A percentile compares a stretch with the other conserved stretches of the same genome.
These are phyloP conservation scores for Chlamydomonas schloesseri DNA, from an alignment of 139 green algal species.

Conservation along the genomic window DNA sequence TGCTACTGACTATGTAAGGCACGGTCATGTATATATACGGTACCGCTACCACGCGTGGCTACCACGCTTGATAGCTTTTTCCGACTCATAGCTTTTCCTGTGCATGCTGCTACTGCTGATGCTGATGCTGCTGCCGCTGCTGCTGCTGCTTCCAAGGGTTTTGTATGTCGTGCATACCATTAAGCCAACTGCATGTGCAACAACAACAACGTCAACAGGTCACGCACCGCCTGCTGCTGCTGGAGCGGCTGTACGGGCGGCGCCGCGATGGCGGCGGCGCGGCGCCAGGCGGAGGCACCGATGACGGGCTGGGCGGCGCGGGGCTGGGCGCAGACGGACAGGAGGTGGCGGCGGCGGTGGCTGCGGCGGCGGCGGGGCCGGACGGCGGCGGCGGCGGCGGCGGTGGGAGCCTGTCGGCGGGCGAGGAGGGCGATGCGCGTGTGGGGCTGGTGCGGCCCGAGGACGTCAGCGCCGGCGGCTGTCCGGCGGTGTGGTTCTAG, in stretches of 20 bases:
- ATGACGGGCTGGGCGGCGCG: neutral
- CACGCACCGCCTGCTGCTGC: slow-evolving; percentile 13
- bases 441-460: slow-evolving; percentile 32
- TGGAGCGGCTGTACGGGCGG: slow-evolving; percentile 41
- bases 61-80: too few species aligned
- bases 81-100: too few species aligned
- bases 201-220: neutral
- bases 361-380: neutral
- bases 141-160: too few species aligned
- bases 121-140: too few species aligned
- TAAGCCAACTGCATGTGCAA: too few species aligned
- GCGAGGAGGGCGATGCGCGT: neutral
- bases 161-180: too few species aligned
- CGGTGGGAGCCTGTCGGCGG: neutral
- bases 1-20: too few species aligned
- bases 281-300: neutral
- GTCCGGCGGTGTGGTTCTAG: slow-evolving; percentile 32
- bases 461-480: slow-evolving; percentile 26
- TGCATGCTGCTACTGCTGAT: too few species aligned
- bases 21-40: too few species aligned
- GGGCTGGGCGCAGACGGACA: neutral
- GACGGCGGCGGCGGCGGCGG: neutral
- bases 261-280: too few species aligned
- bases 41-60: too few species aligned
- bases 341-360: slow-evolving; percentile 26